Conservation (phyloP, 805 yeast genomes). For the Candida ficus region DNA sequence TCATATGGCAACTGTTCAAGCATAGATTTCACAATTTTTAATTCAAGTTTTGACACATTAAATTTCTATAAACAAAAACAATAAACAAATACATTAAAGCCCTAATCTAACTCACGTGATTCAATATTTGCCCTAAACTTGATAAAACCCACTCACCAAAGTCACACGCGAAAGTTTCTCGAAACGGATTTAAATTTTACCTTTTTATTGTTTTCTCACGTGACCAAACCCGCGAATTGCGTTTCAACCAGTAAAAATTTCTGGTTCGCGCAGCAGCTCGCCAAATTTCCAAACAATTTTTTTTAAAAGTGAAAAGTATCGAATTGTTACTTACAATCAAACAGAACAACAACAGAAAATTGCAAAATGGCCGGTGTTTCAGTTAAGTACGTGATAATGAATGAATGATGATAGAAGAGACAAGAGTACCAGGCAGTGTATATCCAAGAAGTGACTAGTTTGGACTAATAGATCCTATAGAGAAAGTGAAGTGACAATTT, state of each 20-base stretch:
- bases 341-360: conserved; percentile 23
- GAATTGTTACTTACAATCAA: conserved; percentile 2
- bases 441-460: too few species aligned
- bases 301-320: conserved; percentile 11
- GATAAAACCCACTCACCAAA: too few species aligned
- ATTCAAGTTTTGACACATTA: too few species aligned
- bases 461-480: not conserved
- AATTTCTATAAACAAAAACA: too few species aligned
- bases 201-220: conserved; percentile 1
- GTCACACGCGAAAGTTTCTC: too few species aligned
- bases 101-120: conserved; percentile 2
- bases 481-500: not conserved
- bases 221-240: conserved; percentile 1
- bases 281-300: conserved; percentile 12
- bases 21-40: not conserved
- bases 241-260: not conserved
- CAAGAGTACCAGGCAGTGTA: not conserved
- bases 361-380: conserved; percentile 90
- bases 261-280: conserved; percentile 13
- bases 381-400: conserved; percentile 73
- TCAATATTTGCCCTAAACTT: not conserved
- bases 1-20: conserved; percentile 12
- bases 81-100: too few species aligned
- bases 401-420: not conserved
- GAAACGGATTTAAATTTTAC: too few species aligned